Base-by-base conservation (phyloP, 2,329 filamentous ascomycete genomes). In the Cladosporium sp. region DNA sequence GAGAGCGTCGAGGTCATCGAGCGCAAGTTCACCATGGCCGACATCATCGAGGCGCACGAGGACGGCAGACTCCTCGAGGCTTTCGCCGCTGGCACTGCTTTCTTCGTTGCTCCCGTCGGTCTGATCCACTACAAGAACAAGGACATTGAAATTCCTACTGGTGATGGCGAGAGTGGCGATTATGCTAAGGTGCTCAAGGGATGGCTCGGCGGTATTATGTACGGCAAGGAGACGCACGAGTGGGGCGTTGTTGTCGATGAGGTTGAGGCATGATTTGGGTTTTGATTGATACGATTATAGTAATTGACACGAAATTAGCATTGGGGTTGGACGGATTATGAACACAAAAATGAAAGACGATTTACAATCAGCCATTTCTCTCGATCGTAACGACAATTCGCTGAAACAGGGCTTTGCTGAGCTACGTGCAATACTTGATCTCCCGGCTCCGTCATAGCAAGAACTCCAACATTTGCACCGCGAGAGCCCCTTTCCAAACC, bases 81-180 rank as follows among this genome's bases (percentile, higher is more conserved):
- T 1, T 97, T 97, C 75, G 91, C 91, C 8, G 88, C 91, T 36
- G 93, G 94, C 21, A 97, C 93, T 68, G 93, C 93, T 65, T 83
- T 80, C 76, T 84, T 83, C 68, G 76, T 84, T 56, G 78, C 81
- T 3, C 81, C 81, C 0, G 76, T 83, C 16, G 76, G 76, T 14
- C 67, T 78, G 60, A 81, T 84, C 56, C 77, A 81, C 65, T 83
- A 80, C 75, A 75, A 78, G 23, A 78, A 79, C 14, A 75, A 75
- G 69, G 80, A 81, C 60, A 67, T 83, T 32, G 74, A 77, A 21
- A 71, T 84, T 14, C 79, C 80, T 2, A 76, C 80, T 70, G 60
- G 60, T 10, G 76, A 76, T 64, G 81, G 80, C 1, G 74, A 79
- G 25, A 74, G 72, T 46, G 81, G 81, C 2, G 72, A 68, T 34